phyloP scores from a whole-genome alignment of 2,329 filamentous ascomycete species.

The Claviceps sp. region DNA sequence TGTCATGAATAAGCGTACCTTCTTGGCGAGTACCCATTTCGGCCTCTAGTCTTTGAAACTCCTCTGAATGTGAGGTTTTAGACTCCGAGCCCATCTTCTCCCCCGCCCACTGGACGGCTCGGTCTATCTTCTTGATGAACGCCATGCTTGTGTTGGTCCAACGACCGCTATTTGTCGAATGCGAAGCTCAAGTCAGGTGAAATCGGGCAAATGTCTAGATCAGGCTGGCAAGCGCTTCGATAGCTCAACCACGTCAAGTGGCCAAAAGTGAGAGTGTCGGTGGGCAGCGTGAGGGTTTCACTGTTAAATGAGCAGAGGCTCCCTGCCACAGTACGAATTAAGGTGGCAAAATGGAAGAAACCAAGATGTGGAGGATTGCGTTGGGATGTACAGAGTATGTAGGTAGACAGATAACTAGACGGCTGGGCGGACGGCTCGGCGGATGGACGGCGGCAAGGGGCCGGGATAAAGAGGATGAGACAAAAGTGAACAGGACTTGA shows the following conservation, averaged over 20 bases:
- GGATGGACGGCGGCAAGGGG: conserved; percentile 3
- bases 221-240: background rate
- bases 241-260: background rate
- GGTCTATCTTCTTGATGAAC: conserved; percentile 75
- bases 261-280: background rate
- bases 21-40: conserved; percentile 87
- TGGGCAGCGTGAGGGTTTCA: background rate
- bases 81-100: conserved; percentile 90
- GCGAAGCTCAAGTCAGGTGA: background rate
- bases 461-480: conserved; percentile 1
- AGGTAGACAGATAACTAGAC: too few species aligned
- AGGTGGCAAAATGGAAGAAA: background rate
- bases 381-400: background rate
- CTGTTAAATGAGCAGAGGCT: background rate
- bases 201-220: background rate
- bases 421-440: background rate
- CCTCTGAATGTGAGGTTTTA: conserved; percentile 75
- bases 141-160: conserved; percentile 27
- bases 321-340: background rate
- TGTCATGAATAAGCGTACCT: conserved; percentile 37
- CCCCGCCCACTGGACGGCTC: conserved; percentile 94
- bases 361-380: background rate
- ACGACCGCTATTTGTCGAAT: background rate
- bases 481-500: background rate
- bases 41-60: conserved; percentile 78